Evolutionary conservation across 495 filamentous ascomycete genomes (phyloP).

Genomic region (Melanomma pulvis-pyrius): DNA sequence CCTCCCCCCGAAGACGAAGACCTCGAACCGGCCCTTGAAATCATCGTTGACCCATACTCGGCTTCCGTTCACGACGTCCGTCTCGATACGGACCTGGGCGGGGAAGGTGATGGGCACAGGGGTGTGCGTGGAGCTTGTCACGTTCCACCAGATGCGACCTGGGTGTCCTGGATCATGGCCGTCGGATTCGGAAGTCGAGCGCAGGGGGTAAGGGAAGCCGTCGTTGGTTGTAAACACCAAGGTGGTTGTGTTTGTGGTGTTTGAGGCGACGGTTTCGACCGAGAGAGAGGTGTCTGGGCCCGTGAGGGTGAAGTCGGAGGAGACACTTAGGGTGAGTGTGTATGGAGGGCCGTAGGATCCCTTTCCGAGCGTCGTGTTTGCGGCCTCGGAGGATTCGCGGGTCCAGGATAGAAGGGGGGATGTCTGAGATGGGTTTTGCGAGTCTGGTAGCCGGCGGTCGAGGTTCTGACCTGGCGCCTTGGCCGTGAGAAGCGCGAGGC

Average conservation of each 20-base stretch:
- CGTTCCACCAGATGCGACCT: conserved; percentile 49
- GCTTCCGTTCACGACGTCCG: conserved; percentile 49
- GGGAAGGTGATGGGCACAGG: conserved; percentile 34
- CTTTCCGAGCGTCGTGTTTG: conserved; percentile 37
- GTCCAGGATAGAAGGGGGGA: conserved; percentile 19
- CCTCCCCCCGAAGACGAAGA: conserved; percentile 57
- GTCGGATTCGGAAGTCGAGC: conserved; percentile 42
- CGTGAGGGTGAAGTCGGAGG: conserved; percentile 50
- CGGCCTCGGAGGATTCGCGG: background rate
- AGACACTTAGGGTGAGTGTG: conserved; percentile 47
- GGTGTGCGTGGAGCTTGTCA: conserved; percentile 44
- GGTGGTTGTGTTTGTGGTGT: conserved; percentile 19
- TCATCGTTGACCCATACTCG: conserved; percentile 52
- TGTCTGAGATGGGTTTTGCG: background rate
- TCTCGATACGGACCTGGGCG: conserved; percentile 43
- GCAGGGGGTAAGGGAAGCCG: conserved; percentile 57
- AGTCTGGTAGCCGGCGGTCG: conserved; percentile 42
- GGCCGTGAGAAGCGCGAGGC: conserved; percentile 46
- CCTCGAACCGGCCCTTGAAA: conserved; percentile 57
- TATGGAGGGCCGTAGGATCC: conserved; percentile 60
- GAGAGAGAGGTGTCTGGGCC: conserved; percentile 49
- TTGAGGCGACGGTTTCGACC: conserved; percentile 34
- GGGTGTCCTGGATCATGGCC: conserved; percentile 45
- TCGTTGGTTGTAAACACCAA: conserved; percentile 52
- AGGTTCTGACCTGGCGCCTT: conserved; percentile 55